phyloP scores from a whole-genome alignment of 345 rosid species.

The Theobroma cacao region DNA sequence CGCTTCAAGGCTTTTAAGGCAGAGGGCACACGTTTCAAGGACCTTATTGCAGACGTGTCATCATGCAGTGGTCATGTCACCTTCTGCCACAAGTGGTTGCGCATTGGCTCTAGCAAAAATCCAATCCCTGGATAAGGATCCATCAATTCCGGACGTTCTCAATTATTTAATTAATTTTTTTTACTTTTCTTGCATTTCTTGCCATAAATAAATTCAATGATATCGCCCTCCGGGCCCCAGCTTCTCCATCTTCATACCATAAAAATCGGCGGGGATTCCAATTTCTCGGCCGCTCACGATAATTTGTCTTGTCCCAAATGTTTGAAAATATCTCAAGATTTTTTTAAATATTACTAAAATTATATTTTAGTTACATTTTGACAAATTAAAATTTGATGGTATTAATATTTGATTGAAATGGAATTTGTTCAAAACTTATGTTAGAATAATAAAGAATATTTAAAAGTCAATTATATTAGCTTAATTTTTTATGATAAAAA shows the following conservation, averaged over 20 bases:
- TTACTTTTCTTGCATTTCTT: background rate
- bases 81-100: background rate
- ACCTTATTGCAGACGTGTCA: slow-evolving; percentile 8
- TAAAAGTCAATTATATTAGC: too few relatives aligned
- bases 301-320: background rate
- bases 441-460: background rate
- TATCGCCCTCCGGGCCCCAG: background rate
- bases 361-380: too few relatives aligned
- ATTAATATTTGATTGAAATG: too few relatives aligned
- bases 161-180: background rate
- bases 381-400: too few relatives aligned
- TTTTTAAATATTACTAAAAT: background rate
- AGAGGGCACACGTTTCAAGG: slow-evolving; percentile 19
- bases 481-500: too few relatives aligned
- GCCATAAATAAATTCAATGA: background rate
- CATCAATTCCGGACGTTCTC: slow-evolving; percentile 10
- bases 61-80: slow-evolving; percentile 9
- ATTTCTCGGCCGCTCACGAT: background rate
- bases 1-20: background rate
- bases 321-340: background rate
- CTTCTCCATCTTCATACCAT: background rate
- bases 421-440: background rate
- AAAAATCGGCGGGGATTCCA: slow-evolving; percentile 2
- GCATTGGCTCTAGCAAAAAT: background rate
- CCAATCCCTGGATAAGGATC: slow-evolving; percentile 26